Evolutionary conservation across 768 basidiomycete genomes (phyloP), one percentile per base, ranked within the genome.

Genomic region (Tulasnella sp.): DNA sequence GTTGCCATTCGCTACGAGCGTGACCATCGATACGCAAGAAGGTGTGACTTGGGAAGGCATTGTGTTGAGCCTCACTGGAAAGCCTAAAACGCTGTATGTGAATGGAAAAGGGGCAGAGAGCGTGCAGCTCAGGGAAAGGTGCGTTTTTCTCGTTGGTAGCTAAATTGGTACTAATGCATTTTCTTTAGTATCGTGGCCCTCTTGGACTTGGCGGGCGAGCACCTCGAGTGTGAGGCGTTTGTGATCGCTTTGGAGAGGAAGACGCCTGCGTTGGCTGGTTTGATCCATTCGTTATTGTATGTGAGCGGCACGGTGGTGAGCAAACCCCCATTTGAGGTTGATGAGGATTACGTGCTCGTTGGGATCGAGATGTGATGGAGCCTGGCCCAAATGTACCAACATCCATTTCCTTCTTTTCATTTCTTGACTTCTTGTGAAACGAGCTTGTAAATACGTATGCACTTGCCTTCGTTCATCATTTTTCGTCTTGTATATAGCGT

Each of bases 251-350:
- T 94, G 58, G 86, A 89, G 70, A 80, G 85, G 65, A 77, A 82
- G 0, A 85, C 83, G 43, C 79, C 81, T 17, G 79, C 78, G 56
- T 77, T 93, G 56, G 70, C 84, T 65, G 80, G 82, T 67, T 75
- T 92, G 59, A 75, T 94, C 38, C 92, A 94, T 68, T 86, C 91
- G 51, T 77, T 94, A 63, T 88, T 94, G 87, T 94, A 94, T 72
- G 87, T 93, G 54, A 90, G 90, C 63, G 91, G 88, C 58, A 80
- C 78, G 51, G 85, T 94, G 55, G 83, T 94, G 53, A 87, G 88
- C 56, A 84, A 82, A 68, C 86, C 87, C 56, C 81, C 80, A 24
- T 88, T 86, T 76, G 76, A 81, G 67, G 81, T 85, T 60, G 80
- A 88, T 67, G 78, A 85, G 27, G 80, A 83, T 17, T 89, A 83